Percentiles rank a stretch among this genome's conserved stretches.
Evolutionary conservation across 2,329 filamentous ascomycete species (phyloP).

Genomic region (Apiospora sp.): DNA sequence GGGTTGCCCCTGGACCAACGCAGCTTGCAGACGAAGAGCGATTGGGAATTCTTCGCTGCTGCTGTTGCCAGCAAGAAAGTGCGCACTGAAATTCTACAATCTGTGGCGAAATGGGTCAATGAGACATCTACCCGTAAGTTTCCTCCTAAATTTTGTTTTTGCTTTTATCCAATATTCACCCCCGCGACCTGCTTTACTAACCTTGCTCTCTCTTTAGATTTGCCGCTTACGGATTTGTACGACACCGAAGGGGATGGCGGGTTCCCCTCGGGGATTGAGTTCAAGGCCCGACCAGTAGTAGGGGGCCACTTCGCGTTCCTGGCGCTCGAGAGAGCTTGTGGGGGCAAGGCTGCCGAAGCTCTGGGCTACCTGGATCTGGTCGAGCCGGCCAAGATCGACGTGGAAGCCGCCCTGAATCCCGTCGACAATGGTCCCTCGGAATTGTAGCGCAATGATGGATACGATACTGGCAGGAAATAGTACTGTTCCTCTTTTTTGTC

Average conservation of each 20-base stretch:
- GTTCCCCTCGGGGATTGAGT: conserved; percentile 77
- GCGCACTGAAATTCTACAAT: conserved; percentile 74
- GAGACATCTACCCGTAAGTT: conserved; percentile 72
- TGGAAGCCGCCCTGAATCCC: conserved; percentile 41
- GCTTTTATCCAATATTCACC: too few relatives aligned
- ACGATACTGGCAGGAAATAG: not conserved
- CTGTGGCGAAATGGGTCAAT: conserved; percentile 82
- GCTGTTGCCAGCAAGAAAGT: conserved; percentile 76
- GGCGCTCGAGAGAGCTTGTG: conserved; percentile 82
- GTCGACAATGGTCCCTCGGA: conserved; percentile 37
- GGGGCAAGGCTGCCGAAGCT: conserved; percentile 68
- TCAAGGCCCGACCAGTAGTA: conserved; percentile 84
- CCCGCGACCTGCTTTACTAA: not conserved
- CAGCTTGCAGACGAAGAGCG: conserved; percentile 86
- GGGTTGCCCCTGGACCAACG: conserved; percentile 83
- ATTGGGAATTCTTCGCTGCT: conserved; percentile 91
- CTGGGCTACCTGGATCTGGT: conserved; percentile 58
- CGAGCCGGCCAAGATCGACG: conserved; percentile 43
- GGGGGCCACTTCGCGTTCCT: conserved; percentile 88
- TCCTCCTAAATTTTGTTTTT: not conserved
- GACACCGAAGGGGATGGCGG: conserved; percentile 79
- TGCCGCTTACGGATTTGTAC: conserved; percentile 83
- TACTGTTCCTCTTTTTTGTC: not conserved
- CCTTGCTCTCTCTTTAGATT: conserved; percentile 52
- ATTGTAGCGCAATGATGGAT: conserved; percentile 31